Conservation (phyloP, 768 basidiomycete species). For the Candolleomyces efflorescens region DNA sequence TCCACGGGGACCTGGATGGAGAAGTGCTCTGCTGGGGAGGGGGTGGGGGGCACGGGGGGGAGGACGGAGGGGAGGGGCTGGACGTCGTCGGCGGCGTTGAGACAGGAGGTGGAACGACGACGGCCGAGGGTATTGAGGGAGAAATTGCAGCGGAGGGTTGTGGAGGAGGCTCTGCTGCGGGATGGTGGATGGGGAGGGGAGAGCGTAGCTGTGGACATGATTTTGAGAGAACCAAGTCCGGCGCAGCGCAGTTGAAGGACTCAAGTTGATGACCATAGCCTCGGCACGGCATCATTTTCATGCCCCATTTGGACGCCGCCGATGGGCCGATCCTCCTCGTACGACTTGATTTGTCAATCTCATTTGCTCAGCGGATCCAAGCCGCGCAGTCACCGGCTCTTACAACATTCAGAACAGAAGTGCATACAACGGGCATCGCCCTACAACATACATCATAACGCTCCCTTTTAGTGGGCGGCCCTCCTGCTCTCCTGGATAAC, state of each 20-base stretch:
- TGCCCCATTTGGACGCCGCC: neutral
- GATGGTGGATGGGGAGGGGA: slow-evolving; percentile 33
- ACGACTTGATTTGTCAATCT: no score
- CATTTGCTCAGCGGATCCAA: no score
- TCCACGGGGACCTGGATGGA: neutral
- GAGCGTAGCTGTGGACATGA: slow-evolving; percentile 12
- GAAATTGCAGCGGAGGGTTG: slow-evolving; percentile 48
- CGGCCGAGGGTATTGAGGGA: slow-evolving; percentile 52
- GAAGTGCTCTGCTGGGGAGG: slow-evolving; percentile 9
- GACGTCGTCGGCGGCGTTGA: slow-evolving; percentile 26
- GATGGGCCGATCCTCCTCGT: no score
- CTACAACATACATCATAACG: neutral
- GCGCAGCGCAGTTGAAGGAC: neutral
- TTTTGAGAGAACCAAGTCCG: slow-evolving; percentile 3
- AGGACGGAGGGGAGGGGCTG: slow-evolving; percentile 12
- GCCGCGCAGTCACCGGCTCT: no score
- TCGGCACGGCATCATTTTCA: neutral
- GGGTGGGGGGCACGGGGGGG: slow-evolving; percentile 15
- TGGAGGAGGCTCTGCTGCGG: slow-evolving; percentile 58
- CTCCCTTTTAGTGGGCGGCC: slow-evolving; percentile 40
- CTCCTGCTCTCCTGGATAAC: slow-evolving; percentile 94
- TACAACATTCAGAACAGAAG: no score
- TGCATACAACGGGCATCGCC: neutral
- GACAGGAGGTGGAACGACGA: slow-evolving; percentile 47
- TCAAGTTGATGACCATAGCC: neutral